These are phyloP conservation scores for Coemansia asiatica DNA, from an alignment of 192 early-diverging fungal species.

Conservation along the genomic window DNA sequence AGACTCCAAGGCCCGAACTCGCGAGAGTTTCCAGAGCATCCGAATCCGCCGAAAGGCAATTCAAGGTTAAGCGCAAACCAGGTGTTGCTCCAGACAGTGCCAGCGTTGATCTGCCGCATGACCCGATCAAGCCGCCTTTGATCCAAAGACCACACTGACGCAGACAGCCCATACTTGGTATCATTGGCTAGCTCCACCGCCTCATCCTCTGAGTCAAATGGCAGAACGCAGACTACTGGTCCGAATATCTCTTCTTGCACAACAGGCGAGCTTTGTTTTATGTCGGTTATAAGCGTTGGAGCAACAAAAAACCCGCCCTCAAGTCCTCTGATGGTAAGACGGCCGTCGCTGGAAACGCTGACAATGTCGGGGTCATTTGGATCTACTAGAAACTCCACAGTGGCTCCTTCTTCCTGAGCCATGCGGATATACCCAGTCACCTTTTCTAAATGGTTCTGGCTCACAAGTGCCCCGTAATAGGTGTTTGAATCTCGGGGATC, in stretches of 20 bases:
- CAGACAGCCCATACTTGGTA: conserved; percentile 73
- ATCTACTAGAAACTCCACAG: conserved; percentile 55
- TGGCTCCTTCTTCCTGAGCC: conserved; percentile 61
- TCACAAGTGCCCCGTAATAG: conserved; percentile 72
- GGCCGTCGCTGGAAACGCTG: conserved; percentile 44
- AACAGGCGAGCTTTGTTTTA: conserved; percentile 53
- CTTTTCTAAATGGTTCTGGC: conserved; percentile 68
- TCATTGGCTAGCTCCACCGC: conserved; percentile 68
- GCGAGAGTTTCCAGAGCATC: conserved; percentile 58
- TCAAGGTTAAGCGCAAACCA: conserved; percentile 69
- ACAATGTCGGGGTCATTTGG: conserved; percentile 15
- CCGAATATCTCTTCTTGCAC: conserved; percentile 84
- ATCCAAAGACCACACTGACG: conserved; percentile 74
- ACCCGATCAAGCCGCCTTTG: conserved; percentile 60
- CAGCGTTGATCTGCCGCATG: conserved; percentile 63
- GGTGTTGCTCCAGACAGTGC: conserved; percentile 78
- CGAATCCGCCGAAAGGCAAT: conserved; percentile 79
- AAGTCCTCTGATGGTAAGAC: conserved; percentile 47
- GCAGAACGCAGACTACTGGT: conserved; percentile 73
- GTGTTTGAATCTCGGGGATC: conserved; percentile 64
- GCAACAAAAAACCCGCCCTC: conserved; percentile 74
- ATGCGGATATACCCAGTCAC: conserved; percentile 66
- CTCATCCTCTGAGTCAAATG: conserved; percentile 74
- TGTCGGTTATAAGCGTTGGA: conserved; percentile 71
- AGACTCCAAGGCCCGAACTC: conserved; percentile 64